Evolutionary conservation across 1,284 basidiomycete species (phyloP), one percentile per base, ranked within the genome.

Genomic region (Takashimella koratensis): DNA sequence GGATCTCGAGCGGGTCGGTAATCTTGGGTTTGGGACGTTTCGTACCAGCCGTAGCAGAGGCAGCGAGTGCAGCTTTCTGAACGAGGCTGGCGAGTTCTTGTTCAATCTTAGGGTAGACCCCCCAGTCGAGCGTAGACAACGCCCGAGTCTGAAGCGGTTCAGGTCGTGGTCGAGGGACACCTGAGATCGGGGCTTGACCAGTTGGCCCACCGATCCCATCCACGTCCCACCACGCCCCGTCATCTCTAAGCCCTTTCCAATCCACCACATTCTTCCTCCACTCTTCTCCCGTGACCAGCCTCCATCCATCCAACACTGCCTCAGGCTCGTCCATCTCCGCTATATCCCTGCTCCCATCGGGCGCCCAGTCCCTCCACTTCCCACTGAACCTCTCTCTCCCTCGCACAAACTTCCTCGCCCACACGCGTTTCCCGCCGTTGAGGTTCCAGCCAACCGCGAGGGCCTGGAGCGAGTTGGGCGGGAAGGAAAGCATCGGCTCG

Each of bases 291-390:
- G 20, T 40, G 16, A 40, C 43, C 10, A 48, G 26, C 26, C 57
- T 51, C 45, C 51, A 61, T 6, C 16, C 45, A 21, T 58, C 61
- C 22, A 76, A 59, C 23, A 71, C 53, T 5, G 54, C 52, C 2
- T 62, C 55, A 2, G 65, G 55, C 40, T 76, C 72, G 21, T 76
- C 75, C 62, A 71, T 68, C 56, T 76, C 75, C 3, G 68, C 66
- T 2, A 76, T 45, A 54, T 73, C 68, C 16, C 71, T 60, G 44
- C 66, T 66, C 0, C 75, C 74, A 49, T 74, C 71, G 20, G 59
- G 44, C 16, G 61, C 60, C 61, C 64, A 74, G 50, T 75, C 65
- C 27, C 74, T 53, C 75, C 75, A 76, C 47, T 69, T 70, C 6
- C 75, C 75, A 19, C 48, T 46, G 52, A 75, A 76, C 44, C 65